These are phyloP conservation scores for Pestalotiopsis sp. DNA, from an alignment of 2,329 filamentous ascomycete species.

Conservation along the genomic window DNA sequence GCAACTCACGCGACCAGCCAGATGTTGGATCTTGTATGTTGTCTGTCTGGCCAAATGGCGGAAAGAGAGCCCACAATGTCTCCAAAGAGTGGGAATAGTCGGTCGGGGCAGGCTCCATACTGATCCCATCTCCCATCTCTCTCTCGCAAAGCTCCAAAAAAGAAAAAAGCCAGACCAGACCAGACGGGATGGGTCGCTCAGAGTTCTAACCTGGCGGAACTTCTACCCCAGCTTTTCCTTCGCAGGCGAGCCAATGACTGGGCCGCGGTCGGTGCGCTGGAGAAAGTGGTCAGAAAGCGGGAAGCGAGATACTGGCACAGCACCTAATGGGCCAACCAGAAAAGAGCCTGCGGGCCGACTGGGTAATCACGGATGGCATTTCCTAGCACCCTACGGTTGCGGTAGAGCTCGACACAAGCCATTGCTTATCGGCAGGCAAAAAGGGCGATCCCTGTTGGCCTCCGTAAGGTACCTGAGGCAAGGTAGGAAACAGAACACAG, in stretches of 20 bases:
- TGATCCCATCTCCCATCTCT: too few species aligned
- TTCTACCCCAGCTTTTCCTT: constrained; percentile 2
- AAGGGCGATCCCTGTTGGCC: background rate
- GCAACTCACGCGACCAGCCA: background rate
- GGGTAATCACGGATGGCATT: background rate
- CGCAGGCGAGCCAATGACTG: background rate
- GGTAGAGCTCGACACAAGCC: background rate
- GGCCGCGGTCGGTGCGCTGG: background rate
- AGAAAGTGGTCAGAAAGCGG: background rate
- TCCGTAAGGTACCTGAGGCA: background rate
- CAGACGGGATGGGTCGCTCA: background rate
- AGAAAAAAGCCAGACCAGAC: background rate
- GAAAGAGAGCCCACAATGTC: too few species aligned
- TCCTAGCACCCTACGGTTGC: background rate
- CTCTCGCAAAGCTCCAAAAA: background rate
- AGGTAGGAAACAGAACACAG: too few species aligned
- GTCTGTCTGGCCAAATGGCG: background rate
- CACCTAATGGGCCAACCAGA: background rate
- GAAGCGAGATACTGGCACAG: background rate
- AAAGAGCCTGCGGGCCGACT: background rate
- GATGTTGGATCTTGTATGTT: background rate
- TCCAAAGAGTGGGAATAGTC: too few species aligned
- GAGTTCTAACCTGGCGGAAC: background rate
- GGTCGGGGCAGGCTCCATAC: too few species aligned
- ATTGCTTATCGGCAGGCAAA: background rate